A percentile compares a stretch with the other conserved stretches of the same genome.
phyloP scores from a whole-genome alignment of 768 basidiomycete species.

The Trametes punicea region DNA sequence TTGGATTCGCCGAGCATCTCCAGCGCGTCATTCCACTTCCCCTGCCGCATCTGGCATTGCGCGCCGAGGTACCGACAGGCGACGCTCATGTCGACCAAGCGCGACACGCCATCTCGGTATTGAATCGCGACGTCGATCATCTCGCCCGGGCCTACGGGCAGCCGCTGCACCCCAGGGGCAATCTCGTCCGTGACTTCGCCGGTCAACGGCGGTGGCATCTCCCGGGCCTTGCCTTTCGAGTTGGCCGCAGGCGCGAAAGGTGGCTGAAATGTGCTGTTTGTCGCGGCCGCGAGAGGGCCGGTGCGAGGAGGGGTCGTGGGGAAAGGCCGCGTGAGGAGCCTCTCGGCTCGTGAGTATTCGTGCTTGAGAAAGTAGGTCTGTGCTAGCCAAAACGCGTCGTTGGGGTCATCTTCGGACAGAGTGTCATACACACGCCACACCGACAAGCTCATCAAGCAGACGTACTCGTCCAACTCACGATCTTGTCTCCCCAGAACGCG shows the following conservation, averaged over 20 bases:
- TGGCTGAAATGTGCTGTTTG: slow-evolving; percentile 41
- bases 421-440: neutral
- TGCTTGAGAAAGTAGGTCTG: slow-evolving; percentile 96
- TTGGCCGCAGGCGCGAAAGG: slow-evolving; percentile 32
- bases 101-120: slow-evolving; percentile 61
- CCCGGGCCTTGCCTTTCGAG: slow-evolving; percentile 58
- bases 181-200: slow-evolving; percentile 10
- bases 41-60: slow-evolving; percentile 89
- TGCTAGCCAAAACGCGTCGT: slow-evolving; percentile 99
- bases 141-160: slow-evolving; percentile 64
- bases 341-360: slow-evolving; percentile 92
- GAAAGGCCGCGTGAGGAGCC: slow-evolving; percentile 86
- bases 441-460: neutral
- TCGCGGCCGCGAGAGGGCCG: slow-evolving; percentile 29
- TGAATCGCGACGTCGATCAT: slow-evolving; percentile 68
- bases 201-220: slow-evolving; percentile 26
- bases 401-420: slow-evolving; percentile 70
- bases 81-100: slow-evolving; percentile 90
- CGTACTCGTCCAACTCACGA: slow-evolving; percentile 91
- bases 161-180: slow-evolving; percentile 40
- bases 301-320: slow-evolving; percentile 41
- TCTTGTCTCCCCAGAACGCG: slow-evolving; percentile 98
- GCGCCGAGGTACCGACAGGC: slow-evolving; percentile 96
- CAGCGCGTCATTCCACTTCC: slow-evolving; percentile 87
- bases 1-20: slow-evolving; percentile 93